phyloP scores from a whole-genome alignment of 495 filamentous ascomycete species.

The Chaetomium cochliodes region DNA sequence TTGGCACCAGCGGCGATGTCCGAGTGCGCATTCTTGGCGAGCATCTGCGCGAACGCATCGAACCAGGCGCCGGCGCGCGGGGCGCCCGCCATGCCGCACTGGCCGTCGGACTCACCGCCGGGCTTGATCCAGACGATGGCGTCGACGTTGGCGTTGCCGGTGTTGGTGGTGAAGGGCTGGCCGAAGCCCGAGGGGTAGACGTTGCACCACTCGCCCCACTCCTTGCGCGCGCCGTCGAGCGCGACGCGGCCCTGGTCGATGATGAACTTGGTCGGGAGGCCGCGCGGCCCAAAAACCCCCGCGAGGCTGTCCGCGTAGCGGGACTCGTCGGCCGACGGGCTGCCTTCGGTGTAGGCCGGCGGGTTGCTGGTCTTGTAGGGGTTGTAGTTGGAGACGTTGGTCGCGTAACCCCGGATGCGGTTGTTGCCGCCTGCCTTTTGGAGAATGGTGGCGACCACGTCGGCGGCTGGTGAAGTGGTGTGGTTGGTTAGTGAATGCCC shows the following conservation, averaged over 20 bases:
- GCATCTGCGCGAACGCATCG: too few relatives aligned
- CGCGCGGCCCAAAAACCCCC: conserved; percentile 52
- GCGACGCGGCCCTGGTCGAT: conserved; percentile 45
- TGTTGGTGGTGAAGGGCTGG: conserved; percentile 57
- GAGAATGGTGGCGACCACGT: conserved; percentile 54
- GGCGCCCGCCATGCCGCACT: conserved; percentile 52
- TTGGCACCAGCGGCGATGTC: too few relatives aligned
- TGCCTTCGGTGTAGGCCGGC: too few relatives aligned
- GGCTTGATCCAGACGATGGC: conserved; percentile 78
- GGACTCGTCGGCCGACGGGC: too few relatives aligned
- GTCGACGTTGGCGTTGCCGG: conserved; percentile 58
- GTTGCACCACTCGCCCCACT: conserved; percentile 77
- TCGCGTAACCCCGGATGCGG: conserved; percentile 62
- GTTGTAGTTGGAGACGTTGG: conserved; percentile 48
- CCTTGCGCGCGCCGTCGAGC: conserved; percentile 56
- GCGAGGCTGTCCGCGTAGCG: too few relatives aligned
- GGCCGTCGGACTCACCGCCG: conserved; percentile 71
- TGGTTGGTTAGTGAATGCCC: conserved; percentile 29
- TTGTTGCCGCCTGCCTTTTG: conserved; percentile 47
- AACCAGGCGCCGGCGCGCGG: too few relatives aligned
- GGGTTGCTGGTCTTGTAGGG: too few relatives aligned
- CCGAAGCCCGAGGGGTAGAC: conserved; percentile 65
- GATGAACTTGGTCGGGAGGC: conserved; percentile 65
- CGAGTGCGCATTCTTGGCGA: too few relatives aligned
- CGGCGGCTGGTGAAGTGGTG: conserved; percentile 37